phyloP scores from a whole-genome alignment of 2,329 filamentous ascomycete species.

The Rutstroemia sp. region DNA sequence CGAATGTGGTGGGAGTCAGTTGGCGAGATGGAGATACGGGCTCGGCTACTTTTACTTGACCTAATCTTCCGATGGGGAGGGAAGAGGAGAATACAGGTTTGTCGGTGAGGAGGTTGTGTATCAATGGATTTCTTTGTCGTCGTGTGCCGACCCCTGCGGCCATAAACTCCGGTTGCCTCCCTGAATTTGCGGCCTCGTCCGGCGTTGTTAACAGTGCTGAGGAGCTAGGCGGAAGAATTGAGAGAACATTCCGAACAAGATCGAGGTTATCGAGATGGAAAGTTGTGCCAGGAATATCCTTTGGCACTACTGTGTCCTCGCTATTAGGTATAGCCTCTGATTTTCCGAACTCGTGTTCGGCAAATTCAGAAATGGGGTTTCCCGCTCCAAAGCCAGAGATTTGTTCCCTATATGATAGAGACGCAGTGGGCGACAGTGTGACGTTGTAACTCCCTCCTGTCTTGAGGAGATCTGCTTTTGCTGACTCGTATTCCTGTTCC shows the following conservation, averaged over 20 bases:
- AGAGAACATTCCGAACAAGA: constrained; percentile 61
- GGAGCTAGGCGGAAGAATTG: constrained; percentile 72
- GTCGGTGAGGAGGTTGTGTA: constrained; percentile 93
- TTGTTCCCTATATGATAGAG: not conserved
- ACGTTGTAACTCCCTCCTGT: not conserved
- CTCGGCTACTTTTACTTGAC: constrained; percentile 9
- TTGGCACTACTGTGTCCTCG: constrained; percentile 1
- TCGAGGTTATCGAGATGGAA: constrained; percentile 64
- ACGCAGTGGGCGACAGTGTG: not conserved
- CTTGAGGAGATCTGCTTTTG: constrained; percentile 51
- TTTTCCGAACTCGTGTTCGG: constrained; percentile 24
- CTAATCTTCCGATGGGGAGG: constrained; percentile 63
- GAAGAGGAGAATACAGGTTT: constrained; percentile 91
- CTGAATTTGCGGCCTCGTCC: constrained; percentile 59
- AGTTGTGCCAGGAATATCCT: constrained; percentile 24
- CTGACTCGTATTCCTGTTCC: constrained; percentile 74
- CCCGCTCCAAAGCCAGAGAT: constrained; percentile 27
- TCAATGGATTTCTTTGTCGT: constrained; percentile 68
- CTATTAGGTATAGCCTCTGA: not conserved
- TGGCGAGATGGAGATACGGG: constrained; percentile 29
- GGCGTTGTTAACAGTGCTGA: constrained; percentile 88
- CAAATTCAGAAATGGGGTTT: constrained; percentile 39
- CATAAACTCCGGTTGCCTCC: constrained; percentile 28
- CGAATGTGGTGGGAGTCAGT: constrained; percentile 61
- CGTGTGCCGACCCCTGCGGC: constrained; percentile 41